These are phyloP conservation scores for Neofusicoccum laricinum DNA, from an alignment of 2,329 filamentous ascomycete genomes.

Conservation along the genomic window DNA sequence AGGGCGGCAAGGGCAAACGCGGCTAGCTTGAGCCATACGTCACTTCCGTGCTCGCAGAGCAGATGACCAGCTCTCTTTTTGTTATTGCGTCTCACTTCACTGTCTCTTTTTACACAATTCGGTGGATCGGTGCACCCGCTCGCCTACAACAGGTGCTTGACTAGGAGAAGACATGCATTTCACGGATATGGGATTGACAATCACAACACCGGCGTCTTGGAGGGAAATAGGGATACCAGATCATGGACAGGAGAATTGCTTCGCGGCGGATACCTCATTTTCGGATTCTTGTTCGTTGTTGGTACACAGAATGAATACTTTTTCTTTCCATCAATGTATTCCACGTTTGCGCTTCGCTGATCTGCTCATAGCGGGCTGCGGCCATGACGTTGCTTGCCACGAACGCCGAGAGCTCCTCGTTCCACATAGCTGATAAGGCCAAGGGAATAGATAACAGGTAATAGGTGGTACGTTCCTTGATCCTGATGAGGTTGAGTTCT, in stretches of 20 bases:
- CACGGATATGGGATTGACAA: neutral
- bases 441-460: no score
- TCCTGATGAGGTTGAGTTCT: no score
- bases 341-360: neutral
- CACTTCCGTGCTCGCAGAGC: no score
- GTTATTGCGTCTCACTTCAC: neutral
- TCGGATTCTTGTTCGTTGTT: neutral
- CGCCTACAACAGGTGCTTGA: no score
- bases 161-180: neutral
- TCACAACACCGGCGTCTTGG: neutral
- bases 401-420: no score
- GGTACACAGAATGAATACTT: neutral
- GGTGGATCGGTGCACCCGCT: neutral
- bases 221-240: neutral
- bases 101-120: neutral
- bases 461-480: no score
- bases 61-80: no score
- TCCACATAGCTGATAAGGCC: no score
- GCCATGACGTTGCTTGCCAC: no score
- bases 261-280: neutral
- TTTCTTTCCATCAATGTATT: neutral
- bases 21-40: neutral
- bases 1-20: neutral
- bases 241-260: neutral
- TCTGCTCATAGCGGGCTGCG: neutral